phyloP scores from a whole-genome alignment of 1,284 basidiomycete genomes.

The Melampsora americana region DNA sequence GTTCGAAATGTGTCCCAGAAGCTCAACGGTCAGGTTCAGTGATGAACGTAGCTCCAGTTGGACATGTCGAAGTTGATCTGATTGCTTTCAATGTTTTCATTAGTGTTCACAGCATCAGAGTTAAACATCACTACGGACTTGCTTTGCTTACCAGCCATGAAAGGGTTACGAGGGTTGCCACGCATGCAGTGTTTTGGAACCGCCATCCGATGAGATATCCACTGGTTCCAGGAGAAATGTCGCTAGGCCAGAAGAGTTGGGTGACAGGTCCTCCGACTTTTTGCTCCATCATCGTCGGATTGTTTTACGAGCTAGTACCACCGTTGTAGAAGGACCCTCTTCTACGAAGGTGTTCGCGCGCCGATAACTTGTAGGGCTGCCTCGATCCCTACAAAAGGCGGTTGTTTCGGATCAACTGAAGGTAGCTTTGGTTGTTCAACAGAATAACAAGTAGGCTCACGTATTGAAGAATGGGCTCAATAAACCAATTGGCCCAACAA shows the following conservation, averaged over 20 bases:
- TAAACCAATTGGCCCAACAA: slow-evolving; percentile 10
- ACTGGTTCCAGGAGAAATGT: slow-evolving; percentile 11
- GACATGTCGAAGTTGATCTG: not conserved
- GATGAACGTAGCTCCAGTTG: not conserved
- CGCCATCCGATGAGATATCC: slow-evolving; percentile 38
- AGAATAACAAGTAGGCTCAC: slow-evolving; percentile 3
- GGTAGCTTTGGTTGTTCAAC: not conserved
- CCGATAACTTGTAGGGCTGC: slow-evolving; percentile 27
- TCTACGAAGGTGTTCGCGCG: slow-evolving; percentile 27
- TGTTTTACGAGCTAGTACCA: not conserved
- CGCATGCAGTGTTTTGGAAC: not conserved
- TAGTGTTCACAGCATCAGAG: not conserved
- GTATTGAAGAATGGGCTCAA: slow-evolving; percentile 28
- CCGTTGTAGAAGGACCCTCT: slow-evolving; percentile 27
- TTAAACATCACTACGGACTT: not conserved
- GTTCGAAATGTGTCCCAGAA: not conserved
- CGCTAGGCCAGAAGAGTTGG: slow-evolving; percentile 35
- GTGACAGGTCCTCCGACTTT: not conserved
- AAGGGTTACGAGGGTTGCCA: slow-evolving; percentile 16
- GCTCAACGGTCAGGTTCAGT: not conserved
- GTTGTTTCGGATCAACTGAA: not conserved
- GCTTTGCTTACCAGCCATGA: slow-evolving; percentile 1
- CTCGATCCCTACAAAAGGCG: slow-evolving; percentile 25
- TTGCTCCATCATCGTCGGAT: not conserved
- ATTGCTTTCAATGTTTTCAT: not conserved